A percentile compares a stretch with the other conserved stretches of the same genome.
Evolutionary conservation across 2,329 filamentous ascomycete species (phyloP).

Genomic region (Aspergillus sp.): DNA sequence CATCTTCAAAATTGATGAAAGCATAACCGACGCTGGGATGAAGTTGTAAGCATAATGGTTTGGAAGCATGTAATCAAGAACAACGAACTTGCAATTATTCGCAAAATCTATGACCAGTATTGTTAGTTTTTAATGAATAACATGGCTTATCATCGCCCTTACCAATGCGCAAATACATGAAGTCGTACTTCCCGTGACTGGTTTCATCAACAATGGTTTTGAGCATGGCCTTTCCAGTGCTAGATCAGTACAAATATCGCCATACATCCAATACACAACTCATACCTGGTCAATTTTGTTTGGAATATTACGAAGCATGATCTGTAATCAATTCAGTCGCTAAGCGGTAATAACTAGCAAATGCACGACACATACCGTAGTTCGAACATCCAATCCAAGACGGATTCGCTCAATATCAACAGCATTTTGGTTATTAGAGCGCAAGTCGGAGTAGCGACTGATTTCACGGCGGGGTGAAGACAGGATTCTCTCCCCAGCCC

Average conservation of each 20-base stretch:
- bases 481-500: slow-evolving; percentile 22
- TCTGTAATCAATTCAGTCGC: slow-evolving; percentile 43
- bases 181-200: slow-evolving; percentile 81
- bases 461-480: slow-evolving; percentile 24
- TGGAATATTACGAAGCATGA: slow-evolving; percentile 93
- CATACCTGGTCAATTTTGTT: slow-evolving; percentile 71
- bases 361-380: slow-evolving; percentile 55
- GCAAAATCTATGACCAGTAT: slow-evolving; percentile 57
- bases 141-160: slow-evolving; percentile 9
- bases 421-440: slow-evolving; percentile 37
- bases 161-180: slow-evolving; percentile 87
- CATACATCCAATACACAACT: not conserved
- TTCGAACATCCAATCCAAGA: slow-evolving; percentile 66
- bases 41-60: slow-evolving; percentile 1
- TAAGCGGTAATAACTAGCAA: not conserved
- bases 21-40: slow-evolving; percentile 79
- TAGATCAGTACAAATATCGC: no score
- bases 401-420: slow-evolving; percentile 42
- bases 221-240: slow-evolving; percentile 53
- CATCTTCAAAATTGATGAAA: slow-evolving; percentile 90
- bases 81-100: slow-evolving; percentile 73
- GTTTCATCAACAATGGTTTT: slow-evolving; percentile 76
- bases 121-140: slow-evolving; percentile 1
- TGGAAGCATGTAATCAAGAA: not conserved
- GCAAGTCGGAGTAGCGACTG: slow-evolving; percentile 21